These are phyloP conservation scores for Penstemon eatonii DNA, from an alignment of 257 asterid species.

Conservation along the genomic window DNA sequence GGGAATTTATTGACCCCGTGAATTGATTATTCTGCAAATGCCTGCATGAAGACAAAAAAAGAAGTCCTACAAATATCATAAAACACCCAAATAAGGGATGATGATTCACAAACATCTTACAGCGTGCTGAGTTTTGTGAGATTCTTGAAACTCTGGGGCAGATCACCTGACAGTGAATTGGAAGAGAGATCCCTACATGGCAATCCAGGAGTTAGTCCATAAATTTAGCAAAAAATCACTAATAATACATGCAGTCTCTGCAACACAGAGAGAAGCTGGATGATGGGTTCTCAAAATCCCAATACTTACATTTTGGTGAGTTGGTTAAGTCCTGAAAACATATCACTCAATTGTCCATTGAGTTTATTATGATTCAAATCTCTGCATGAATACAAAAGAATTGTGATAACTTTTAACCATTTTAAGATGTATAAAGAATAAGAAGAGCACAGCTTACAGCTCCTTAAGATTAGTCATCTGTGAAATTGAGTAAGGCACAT, in stretches of 20 bases:
- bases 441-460: conserved; percentile 37
- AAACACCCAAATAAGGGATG: conserved; percentile 8
- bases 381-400: conserved; percentile 36
- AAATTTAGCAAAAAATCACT: background rate
- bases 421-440: conserved; percentile 17
- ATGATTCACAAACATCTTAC: conserved; percentile 35
- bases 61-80: conserved; percentile 23
- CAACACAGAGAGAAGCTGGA: background rate
- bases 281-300: background rate
- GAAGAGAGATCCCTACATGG: conserved; percentile 56
- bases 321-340: conserved; percentile 49
- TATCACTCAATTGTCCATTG: conserved; percentile 52
- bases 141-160: conserved; percentile 49
- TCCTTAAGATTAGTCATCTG: conserved; percentile 44
- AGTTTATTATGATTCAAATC: conserved; percentile 50
- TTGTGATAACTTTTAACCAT: conserved; percentile 1
- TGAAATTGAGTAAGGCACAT: conserved; percentile 57
- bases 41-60: conserved; percentile 38
- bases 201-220: conserved; percentile 8
- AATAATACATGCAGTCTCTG: background rate
- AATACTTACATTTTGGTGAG: conserved; percentile 46
- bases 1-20: conserved; percentile 56
- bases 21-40: conserved; percentile 59
- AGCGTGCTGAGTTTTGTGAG: conserved; percentile 44
- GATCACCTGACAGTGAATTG: conserved; percentile 48